Evolutionary conservation across 805 yeast species (phyloP).

Genomic region (Ogataea saltuana): DNA sequence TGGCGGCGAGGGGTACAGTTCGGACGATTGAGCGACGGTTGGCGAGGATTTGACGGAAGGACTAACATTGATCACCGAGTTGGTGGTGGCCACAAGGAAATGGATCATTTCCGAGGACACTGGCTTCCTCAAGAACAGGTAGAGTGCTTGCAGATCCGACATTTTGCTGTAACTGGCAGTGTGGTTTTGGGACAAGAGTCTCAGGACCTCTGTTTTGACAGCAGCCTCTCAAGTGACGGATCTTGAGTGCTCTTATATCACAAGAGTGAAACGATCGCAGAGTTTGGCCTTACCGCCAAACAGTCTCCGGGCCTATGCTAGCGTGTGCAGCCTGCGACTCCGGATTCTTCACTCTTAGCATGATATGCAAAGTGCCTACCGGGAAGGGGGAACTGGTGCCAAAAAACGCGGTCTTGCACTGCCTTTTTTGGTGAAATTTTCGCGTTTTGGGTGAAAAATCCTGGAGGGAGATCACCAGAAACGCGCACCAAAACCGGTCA

Average conservation of each 20-base stretch:
- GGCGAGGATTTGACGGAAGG: slow-evolving; percentile 29
- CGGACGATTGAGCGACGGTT: not conserved
- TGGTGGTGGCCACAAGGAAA: slow-evolving; percentile 58
- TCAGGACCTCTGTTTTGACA: no score
- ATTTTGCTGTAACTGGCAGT: slow-evolving; percentile 23
- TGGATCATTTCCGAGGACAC: slow-evolving; percentile 59
- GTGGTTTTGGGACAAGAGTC: no score
- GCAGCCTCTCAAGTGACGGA: slow-evolving; percentile 1
- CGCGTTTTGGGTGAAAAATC: slow-evolving; percentile 3
- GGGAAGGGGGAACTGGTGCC: slow-evolving; percentile 3
- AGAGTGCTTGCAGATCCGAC: slow-evolving; percentile 51
- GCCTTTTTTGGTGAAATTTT: slow-evolving; percentile 1
- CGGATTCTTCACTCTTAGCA: not conserved
- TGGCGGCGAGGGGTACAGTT: slow-evolving; percentile 41
- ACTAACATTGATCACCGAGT: slow-evolving; percentile 52
- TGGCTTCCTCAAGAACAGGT: slow-evolving; percentile 54
- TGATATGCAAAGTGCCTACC: slow-evolving; percentile 8
- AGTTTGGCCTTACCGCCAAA: not conserved
- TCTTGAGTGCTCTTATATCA: not conserved
- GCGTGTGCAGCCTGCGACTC: not conserved
- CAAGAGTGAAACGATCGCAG: not conserved
- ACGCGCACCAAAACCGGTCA: not conserved
- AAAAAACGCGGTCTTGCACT: slow-evolving; percentile 1
- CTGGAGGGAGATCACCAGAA: not conserved
- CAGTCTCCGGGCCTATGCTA: not conserved